Evolutionary conservation across 768 basidiomycete species (phyloP), one percentile per base, ranked within the genome.

Genomic region (Rhizopogon salebrosus): DNA sequence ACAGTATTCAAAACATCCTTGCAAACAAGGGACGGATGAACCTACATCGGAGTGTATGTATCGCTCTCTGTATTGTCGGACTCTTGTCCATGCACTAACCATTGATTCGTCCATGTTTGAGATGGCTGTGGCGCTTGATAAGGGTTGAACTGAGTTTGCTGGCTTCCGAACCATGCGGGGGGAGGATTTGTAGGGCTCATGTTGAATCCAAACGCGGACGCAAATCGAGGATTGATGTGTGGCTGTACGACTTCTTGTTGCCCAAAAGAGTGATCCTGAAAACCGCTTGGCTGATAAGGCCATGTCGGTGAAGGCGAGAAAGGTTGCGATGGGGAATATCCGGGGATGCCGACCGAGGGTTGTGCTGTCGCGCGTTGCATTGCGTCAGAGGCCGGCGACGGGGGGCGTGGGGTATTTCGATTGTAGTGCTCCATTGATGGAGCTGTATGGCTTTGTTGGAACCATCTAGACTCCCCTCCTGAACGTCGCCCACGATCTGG

Each of bases 181-280:
- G 60, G 16, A n/a, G 20, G 18, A 31, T 14, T 5, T 10, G 24
- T 20, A 36, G 16, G 10, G 31, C 31, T 11, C 54, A 78, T 55
- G 45, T 75, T 71, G 52, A 83, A 64, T 23, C 82, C 85, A 56
- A 89, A 86, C 26, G 71, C 70, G 29, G 80, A 78, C 13, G 87
- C 86, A 66, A 92, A 91, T 10, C 84, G 78, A 8, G 89, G 89
- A 60, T 92, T 91, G 54, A 92, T 91, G 61, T 92, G 89, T 6
- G 89, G 89, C 57, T 89, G 87, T n/a, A 89, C 73, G 62, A 74
- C 63, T 27, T 61, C 56, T 41, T 63, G 67, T 22, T 62, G 65
- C 49, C 52, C 51, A 46, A 59, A 52, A 6, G 60, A 27, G 9
- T 55, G 53, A 48, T 16, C 54, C 51, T 61, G 57, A 31, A 31